These are phyloP conservation scores for Actinomortierella wolfii DNA, from an alignment of 371 early-diverging fungal genomes.

Conservation along the genomic window DNA sequence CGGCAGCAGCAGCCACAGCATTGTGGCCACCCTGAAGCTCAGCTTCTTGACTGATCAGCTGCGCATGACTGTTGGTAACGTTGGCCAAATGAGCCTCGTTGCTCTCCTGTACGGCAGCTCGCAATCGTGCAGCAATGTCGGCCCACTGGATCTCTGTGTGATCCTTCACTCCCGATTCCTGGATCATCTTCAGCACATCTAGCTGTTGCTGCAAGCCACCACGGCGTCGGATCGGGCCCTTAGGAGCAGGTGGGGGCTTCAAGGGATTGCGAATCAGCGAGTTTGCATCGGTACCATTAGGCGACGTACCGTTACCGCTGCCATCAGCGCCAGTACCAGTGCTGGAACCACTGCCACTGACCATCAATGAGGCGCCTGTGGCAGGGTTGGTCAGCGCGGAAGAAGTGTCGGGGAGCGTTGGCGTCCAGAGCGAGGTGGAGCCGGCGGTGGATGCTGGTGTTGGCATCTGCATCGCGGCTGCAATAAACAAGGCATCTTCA, in stretches of 20 bases:
- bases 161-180: conserved; percentile 30
- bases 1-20: conserved; percentile 31
- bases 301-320: too few relatives aligned
- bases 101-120: conserved; percentile 34
- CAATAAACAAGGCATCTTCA: too few relatives aligned
- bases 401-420: too few relatives aligned
- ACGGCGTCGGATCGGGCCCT: conserved; percentile 43
- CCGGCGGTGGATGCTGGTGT: too few relatives aligned
- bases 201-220: conserved; percentile 42
- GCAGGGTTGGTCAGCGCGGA: too few relatives aligned
- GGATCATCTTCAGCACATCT: conserved; percentile 40
- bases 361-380: too few relatives aligned
- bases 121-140: conserved; percentile 30
- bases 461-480: too few relatives aligned
- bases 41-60: conserved; percentile 29
- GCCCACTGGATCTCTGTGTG: conserved; percentile 42
- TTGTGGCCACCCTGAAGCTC: conserved; percentile 23
- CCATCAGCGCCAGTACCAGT: too few relatives aligned
- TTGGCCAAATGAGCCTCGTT: conserved; percentile 39
- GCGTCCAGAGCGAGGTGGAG: too few relatives aligned
- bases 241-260: conserved; percentile 25
- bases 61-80: conserved; percentile 33
- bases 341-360: too few relatives aligned
- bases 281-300: too few relatives aligned
- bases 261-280: too few relatives aligned